Evolutionary conservation across 345 rosid species (phyloP).

Genomic region (Firmiana major): DNA sequence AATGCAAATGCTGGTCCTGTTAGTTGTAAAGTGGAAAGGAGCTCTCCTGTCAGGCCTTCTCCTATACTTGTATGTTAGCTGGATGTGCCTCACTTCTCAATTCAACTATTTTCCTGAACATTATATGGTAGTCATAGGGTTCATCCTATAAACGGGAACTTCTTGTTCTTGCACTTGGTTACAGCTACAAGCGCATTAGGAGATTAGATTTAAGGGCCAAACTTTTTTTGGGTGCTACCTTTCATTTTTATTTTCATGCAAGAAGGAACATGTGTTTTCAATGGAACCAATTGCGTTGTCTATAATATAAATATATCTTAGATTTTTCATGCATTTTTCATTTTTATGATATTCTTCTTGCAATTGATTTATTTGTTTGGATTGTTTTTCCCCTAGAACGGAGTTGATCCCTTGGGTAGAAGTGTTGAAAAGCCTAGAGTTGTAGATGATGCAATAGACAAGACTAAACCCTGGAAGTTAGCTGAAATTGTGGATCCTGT

Average conservation of each 20-base stretch:
- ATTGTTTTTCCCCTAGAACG: conserved; percentile 52
- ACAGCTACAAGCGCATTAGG: not conserved
- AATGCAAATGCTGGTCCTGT: conserved; percentile 48
- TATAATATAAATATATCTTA: not conserved
- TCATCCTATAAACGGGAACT: not conserved
- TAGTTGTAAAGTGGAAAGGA: conserved; percentile 72
- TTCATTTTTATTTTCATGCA: not conserved
- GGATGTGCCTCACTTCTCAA: not conserved
- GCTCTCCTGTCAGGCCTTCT: conserved; percentile 76
- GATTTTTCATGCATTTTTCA: not conserved
- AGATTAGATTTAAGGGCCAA: not conserved
- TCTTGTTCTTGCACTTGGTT: conserved; percentile 11
- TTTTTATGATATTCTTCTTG: not conserved
- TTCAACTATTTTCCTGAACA: not conserved
- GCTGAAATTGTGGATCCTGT: conserved; percentile 64
- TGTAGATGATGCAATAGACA: conserved; percentile 63
- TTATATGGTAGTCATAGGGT: not conserved
- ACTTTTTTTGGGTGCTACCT: not conserved
- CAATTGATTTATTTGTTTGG: not conserved
- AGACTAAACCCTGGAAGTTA: conserved; percentile 74
- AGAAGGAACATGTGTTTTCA: not conserved
- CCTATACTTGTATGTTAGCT: conserved; percentile 47
- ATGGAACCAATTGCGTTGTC: not conserved
- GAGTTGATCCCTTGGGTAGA: conserved; percentile 75
- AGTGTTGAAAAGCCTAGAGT: conserved; percentile 73